Conservation (phyloP, 2,329 filamentous ascomycete genomes). For the Fusarium nygamai region DNA sequence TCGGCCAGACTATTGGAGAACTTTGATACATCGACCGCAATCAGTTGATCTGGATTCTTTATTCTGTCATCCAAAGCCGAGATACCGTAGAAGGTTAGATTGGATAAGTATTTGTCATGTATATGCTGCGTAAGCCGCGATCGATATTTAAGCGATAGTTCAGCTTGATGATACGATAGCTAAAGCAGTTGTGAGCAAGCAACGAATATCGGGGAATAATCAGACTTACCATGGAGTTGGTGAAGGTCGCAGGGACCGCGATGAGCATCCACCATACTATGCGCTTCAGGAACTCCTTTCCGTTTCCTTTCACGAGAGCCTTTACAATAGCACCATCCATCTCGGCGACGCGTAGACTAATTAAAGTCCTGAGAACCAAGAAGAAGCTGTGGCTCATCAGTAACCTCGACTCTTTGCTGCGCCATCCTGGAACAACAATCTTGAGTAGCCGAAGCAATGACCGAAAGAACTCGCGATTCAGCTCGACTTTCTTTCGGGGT, state of each 20-base stretch:
- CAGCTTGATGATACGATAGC: conserved; percentile 97
- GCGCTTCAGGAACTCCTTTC: conserved; percentile 86
- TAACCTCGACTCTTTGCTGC: conserved; percentile 86
- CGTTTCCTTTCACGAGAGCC: conserved; percentile 88
- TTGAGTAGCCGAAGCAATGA: conserved; percentile 80
- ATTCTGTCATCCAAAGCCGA: conserved; percentile 96
- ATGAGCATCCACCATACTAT: conserved; percentile 99
- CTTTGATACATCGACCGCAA: conserved; percentile 94
- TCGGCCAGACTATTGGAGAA: conserved; percentile 96
- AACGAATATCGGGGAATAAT: neutral
- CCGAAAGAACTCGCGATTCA: conserved; percentile 85
- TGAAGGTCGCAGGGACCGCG: conserved; percentile 94
- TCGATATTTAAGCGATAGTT: conserved; percentile 90
- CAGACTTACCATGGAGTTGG: conserved; percentile 89
- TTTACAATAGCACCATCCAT: conserved; percentile 95
- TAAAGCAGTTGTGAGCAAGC: conserved; percentile 49
- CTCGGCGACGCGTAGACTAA: conserved; percentile 95
- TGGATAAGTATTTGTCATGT: conserved; percentile 94
- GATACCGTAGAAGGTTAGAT: conserved; percentile 97
- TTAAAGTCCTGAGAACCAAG: conserved; percentile 86
- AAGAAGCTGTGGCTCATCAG: conserved; percentile 94
- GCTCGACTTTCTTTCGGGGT: conserved; percentile 82
- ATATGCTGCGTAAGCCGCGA: conserved; percentile 93
- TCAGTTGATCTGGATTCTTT: conserved; percentile 97
- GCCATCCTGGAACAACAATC: conserved; percentile 92